Base-by-base conservation (phyloP, 768 basidiomycete species). In the Amanita polypyramis region DNA sequence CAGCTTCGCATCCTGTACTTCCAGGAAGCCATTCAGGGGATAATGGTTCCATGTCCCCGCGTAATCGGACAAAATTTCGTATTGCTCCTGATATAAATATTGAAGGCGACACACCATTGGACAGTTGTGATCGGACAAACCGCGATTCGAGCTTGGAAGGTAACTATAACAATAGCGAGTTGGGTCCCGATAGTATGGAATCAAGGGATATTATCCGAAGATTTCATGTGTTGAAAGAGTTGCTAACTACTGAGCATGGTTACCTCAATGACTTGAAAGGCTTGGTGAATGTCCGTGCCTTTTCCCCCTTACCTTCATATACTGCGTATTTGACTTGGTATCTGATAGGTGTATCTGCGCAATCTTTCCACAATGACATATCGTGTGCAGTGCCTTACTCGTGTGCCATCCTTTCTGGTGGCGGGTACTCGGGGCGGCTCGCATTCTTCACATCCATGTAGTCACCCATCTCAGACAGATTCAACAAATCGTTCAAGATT, bases 181-280 rank as follows among this genome's bases (percentile, higher is more conserved):
- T 4, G 20, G 12, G 25, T 15, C 4, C 2, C 21, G 4, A 36
- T 15, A 27, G 25, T 11, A 19, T 25, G 11, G 67, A 60, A 53
- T 52, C 51, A 34, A 77, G 73, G 55, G 79, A 82, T 41, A 58
- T 68, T 30, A 54, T 70, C 11, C 61, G 79, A 42, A 73, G 68
- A 47, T 82, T 75, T 53, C 83, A 96, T 57, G 85, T 90, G 5
- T 74, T 97, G 43, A 72, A 79, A 54, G 95, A 97, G 65, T 69
- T 98, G 34, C 72, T 97, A 20, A 70, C 77, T 49, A 94, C 92
- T 0, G 95, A 98, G 68, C 69, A 79, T 15, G 79, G 79, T 5
- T 98, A 97, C 61, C 72, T 92, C 7, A 61, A 72, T 44, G 91
- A 94, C 63, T 64, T 97, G 56, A 76, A 80, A 51, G 75, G 75